Conservation (phyloP, 2,329 filamentous ascomycete genomes). For the Fusarium temperatum region DNA sequence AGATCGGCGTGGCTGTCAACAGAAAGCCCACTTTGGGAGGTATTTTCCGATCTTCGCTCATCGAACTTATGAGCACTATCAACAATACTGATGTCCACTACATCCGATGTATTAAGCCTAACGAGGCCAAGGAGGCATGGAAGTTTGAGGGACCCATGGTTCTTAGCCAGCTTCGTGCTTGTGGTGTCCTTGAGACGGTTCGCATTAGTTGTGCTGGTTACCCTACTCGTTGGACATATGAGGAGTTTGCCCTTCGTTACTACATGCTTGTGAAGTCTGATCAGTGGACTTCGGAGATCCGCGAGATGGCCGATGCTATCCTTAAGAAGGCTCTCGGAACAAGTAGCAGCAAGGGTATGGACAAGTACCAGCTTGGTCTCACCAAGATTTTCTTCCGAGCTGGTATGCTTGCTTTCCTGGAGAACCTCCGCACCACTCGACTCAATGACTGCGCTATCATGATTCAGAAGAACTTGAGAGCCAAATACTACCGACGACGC, state of each 20-base stretch:
- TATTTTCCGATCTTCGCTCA: slow-evolving; percentile 98
- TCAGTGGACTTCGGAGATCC: slow-evolving; percentile 93
- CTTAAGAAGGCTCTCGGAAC: slow-evolving; percentile 86
- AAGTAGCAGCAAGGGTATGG: slow-evolving; percentile 75
- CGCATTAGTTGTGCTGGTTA: slow-evolving; percentile 98
- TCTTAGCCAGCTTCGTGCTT: slow-evolving; percentile 93
- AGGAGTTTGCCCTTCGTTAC: slow-evolving; percentile 96
- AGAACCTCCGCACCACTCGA: slow-evolving; percentile 89
- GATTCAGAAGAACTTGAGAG: slow-evolving; percentile 97
- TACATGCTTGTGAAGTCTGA: slow-evolving; percentile 95
- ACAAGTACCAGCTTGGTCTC: slow-evolving; percentile 97
- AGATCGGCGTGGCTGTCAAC: slow-evolving; percentile 91
- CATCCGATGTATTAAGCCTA: slow-evolving; percentile 98
- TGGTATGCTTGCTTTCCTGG: slow-evolving; percentile 97
- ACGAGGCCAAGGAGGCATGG: slow-evolving; percentile 96
- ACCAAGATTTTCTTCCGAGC: slow-evolving; percentile 99
- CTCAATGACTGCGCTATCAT: slow-evolving; percentile 94
- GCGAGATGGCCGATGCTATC: slow-evolving; percentile 93
- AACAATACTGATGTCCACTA: slow-evolving; percentile 99
- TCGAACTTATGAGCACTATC: slow-evolving; percentile 97
- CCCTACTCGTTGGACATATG: slow-evolving; percentile 97
- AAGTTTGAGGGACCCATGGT: slow-evolving; percentile 99
- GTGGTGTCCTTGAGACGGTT: slow-evolving; percentile 98
- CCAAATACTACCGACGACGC: slow-evolving; percentile 92
- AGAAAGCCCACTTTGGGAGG: slow-evolving; percentile 96